These are phyloP conservation scores for Neurospora pannonica DNA, from an alignment of 495 filamentous ascomycete genomes.

Conservation along the genomic window DNA sequence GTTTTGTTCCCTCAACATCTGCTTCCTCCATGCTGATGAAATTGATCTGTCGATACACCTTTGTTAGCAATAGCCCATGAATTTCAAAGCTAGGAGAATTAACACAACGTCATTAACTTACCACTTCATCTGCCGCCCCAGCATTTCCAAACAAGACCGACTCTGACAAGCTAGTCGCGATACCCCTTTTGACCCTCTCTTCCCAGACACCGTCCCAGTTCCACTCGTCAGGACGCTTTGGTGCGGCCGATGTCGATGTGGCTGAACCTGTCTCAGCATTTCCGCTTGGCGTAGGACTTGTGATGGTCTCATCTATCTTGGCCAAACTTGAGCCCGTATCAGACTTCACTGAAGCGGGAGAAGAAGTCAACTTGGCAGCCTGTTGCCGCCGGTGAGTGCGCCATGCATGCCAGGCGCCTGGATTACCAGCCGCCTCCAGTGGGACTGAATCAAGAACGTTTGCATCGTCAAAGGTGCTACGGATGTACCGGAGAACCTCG, in stretches of 20 bases:
- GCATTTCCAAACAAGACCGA: slow-evolving; percentile 60
- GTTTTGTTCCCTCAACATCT: slow-evolving; percentile 49
- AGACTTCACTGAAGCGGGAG: background rate
- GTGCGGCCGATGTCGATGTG: slow-evolving; percentile 7
- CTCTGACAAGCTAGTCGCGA: slow-evolving; percentile 69
- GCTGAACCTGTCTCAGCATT: slow-evolving; percentile 10
- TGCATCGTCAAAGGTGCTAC: slow-evolving; percentile 69
- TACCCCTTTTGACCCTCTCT: slow-evolving; percentile 64
- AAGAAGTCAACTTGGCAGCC: slow-evolving; percentile 10
- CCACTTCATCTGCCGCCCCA: slow-evolving; percentile 57
- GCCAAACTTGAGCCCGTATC: background rate
- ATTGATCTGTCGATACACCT: slow-evolving; percentile 43
- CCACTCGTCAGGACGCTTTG: slow-evolving; percentile 69
- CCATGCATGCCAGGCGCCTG: slow-evolving; percentile 88
- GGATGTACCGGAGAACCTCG: slow-evolving; percentile 69
- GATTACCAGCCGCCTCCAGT: slow-evolving; percentile 73
- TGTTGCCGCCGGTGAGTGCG: slow-evolving; percentile 48
- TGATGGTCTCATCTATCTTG: background rate
- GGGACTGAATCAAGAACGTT: slow-evolving; percentile 68
- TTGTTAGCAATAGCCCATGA: slow-evolving; percentile 9
- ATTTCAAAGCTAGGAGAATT: slow-evolving; percentile 1
- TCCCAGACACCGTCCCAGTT: slow-evolving; percentile 97
- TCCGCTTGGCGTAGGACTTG: background rate
- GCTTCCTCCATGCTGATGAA: slow-evolving; percentile 57
- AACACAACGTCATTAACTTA: slow-evolving; percentile 26